These are phyloP conservation scores for Panus rudis DNA, from an alignment of 768 basidiomycete genomes.

Conservation along the genomic window DNA sequence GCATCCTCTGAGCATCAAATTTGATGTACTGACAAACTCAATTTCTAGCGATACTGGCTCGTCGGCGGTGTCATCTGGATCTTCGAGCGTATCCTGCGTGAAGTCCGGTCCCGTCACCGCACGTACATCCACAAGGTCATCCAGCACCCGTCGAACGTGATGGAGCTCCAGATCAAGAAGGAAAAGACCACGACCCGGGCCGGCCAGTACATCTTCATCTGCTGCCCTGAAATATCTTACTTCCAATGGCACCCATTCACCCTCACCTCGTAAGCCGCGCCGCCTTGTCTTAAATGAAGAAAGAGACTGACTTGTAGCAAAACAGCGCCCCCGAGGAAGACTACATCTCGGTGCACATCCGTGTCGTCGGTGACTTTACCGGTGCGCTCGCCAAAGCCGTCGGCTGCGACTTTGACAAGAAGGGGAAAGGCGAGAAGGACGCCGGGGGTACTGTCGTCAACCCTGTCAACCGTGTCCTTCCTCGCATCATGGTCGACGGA, in stretches of 20 bases:
- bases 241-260: conserved; percentile 99
- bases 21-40: too few species aligned
- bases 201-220: conserved; percentile 91
- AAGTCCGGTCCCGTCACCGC: conserved; percentile 82
- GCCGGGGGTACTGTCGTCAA: conserved; percentile 56
- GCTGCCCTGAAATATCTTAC: conserved; percentile 86
- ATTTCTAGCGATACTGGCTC: conserved; percentile 76
- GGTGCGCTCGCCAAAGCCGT: conserved; percentile 70
- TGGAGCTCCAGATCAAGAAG: conserved; percentile 97
- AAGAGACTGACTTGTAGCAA: neutral
- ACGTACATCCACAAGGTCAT: conserved; percentile 94
- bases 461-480: conserved; percentile 62
- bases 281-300: conserved; percentile 4
- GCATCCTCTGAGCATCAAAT: neutral
- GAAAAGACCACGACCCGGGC: conserved; percentile 79
- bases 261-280: conserved; percentile 58
- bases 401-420: conserved; percentile 72
- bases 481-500: conserved; percentile 93
- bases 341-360: conserved; percentile 90
- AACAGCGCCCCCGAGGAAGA: conserved; percentile 88
- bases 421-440: conserved; percentile 40
- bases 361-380: conserved; percentile 90
- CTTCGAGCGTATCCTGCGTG: conserved; percentile 83
- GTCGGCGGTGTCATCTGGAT: conserved; percentile 84
- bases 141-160: conserved; percentile 89